phyloP scores from a whole-genome alignment of 768 basidiomycete species.

The Dentipellis fragilis region DNA sequence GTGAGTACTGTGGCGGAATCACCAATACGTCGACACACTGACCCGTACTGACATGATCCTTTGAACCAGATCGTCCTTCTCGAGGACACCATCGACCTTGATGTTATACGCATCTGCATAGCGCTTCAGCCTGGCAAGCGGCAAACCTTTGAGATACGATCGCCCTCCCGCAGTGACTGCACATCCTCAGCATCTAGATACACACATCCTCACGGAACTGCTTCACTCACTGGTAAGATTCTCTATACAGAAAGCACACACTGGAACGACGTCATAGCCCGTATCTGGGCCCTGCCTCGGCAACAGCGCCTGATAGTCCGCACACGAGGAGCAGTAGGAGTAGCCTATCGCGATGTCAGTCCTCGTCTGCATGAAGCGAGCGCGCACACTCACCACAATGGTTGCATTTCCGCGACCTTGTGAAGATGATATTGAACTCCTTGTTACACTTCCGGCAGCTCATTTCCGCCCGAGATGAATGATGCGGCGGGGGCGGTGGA shows the following conservation, averaged over 20 bases:
- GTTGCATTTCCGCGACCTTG: conserved; percentile 55
- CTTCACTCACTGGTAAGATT: conserved; percentile 42
- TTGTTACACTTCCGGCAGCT: conserved; percentile 63
- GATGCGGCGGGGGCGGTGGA: conserved; percentile 34
- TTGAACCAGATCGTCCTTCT: conserved; percentile 74
- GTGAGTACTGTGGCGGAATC: background rate
- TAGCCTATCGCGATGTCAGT: conserved; percentile 37
- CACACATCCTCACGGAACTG: background rate
- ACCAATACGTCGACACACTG: conserved; percentile 13
- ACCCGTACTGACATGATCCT: conserved; percentile 44
- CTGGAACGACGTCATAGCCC: conserved; percentile 56
- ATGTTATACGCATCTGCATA: conserved; percentile 68
- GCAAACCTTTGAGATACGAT: conserved; percentile 41
- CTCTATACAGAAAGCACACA: conserved; percentile 71
- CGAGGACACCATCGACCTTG: conserved; percentile 47
- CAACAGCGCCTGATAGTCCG: conserved; percentile 71
- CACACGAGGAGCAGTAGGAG: conserved; percentile 61
- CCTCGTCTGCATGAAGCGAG: background rate
- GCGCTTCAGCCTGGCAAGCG: conserved; percentile 53
- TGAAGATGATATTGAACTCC: conserved; percentile 61
- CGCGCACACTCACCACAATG: conserved; percentile 52
- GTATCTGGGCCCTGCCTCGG: conserved; percentile 42
- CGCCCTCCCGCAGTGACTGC: conserved; percentile 64
- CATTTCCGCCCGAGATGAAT: conserved; percentile 21
- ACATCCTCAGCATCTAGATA: conserved; percentile 2